Conservation (phyloP, 2,329 filamentous ascomycete species). For the Hyphodiscus sp. region DNA sequence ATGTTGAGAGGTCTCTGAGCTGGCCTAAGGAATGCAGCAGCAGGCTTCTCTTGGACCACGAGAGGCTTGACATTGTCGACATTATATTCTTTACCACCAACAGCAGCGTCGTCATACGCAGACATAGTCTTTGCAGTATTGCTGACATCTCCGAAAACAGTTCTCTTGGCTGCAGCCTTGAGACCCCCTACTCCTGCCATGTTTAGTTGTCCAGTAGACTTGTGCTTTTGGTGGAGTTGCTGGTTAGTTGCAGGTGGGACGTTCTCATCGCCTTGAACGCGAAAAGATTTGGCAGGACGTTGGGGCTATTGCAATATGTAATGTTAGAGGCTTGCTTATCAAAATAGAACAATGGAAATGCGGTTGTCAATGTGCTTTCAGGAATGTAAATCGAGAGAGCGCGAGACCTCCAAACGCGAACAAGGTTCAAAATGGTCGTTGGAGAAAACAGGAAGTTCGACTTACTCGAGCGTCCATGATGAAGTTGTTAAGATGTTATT, state of each 20-base stretch:
- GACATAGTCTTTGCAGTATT: slow-evolving; percentile 46
- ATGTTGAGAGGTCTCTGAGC: slow-evolving; percentile 49
- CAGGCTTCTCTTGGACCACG: slow-evolving; percentile 34
- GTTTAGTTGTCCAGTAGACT: slow-evolving; percentile 62
- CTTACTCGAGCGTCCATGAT: slow-evolving; percentile 39
- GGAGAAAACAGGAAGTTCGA: slow-evolving; percentile 12
- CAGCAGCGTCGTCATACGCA: slow-evolving; percentile 50
- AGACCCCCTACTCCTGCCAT: slow-evolving; percentile 47
- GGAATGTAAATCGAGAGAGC: slow-evolving; percentile 11
- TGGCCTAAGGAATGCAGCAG: slow-evolving; percentile 43
- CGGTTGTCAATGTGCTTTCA: neutral
- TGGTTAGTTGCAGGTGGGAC: slow-evolving; percentile 45
- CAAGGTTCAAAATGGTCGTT: slow-evolving; percentile 2
- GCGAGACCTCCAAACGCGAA: neutral
- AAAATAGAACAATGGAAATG: slow-evolving; percentile 1
- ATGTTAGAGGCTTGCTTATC: slow-evolving; percentile 17
- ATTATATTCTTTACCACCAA: slow-evolving; percentile 37
- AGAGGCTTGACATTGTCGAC: slow-evolving; percentile 25
- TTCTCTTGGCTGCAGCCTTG: slow-evolving; percentile 65
- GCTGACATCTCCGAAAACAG: slow-evolving; percentile 77
- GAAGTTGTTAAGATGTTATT: slow-evolving; percentile 17
- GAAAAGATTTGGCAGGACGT: slow-evolving; percentile 52
- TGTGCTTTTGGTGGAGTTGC: slow-evolving; percentile 71
- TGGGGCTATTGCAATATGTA: slow-evolving; percentile 53
- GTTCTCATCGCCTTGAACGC: slow-evolving; percentile 66